Evolutionary conservation across 1,284 basidiomycete genomes (phyloP), one percentile per base, ranked within the genome.

Genomic region (Flammula alnicola): DNA sequence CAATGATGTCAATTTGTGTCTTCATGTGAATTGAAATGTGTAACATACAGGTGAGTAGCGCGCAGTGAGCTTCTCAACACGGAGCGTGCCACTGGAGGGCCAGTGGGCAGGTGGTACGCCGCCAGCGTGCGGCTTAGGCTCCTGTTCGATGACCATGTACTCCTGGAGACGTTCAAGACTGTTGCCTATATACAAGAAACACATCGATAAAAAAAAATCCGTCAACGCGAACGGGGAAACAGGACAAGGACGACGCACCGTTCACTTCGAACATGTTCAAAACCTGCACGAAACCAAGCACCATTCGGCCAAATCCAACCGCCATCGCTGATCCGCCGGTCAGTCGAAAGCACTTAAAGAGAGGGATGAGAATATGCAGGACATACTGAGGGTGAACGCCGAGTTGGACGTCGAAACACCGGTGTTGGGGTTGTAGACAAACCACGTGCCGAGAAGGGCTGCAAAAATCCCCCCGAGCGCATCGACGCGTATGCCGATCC

Each of bases 161-260:
- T 80, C 77, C 59, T 86, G 78, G 44, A 93, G 84, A 27, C 90
- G 79, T 62, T 91, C 88, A 52, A 91, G 73, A 61, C 83, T 84
- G 20, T 12, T 19, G 30, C 62, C 23, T 16, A 23, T 8, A n/a
- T 11, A n/a, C 10, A 29, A 27, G 12, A 3, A 32, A 5, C 4
- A 30, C 8, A 45, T 81, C 63, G 30, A 81, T 80, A 68, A 76
- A 61, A 12, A 17, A 41, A 22, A n/a, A 56, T 47, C 58, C 45
- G 30, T 48, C 31, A 16, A 27, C 46, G 29, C 63, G 68, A n/a
- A n/a, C n/a, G n/a, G n/a, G n/a, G n/a, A n/a, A n/a, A n/a, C n/a
- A n/a, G n/a, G n/a, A n/a, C n/a, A n/a, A n/a, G n/a, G n/a, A n/a
- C n/a, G n/a, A n/a, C n/a, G n/a, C n/a, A n/a, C n/a, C n/a, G n/a